Percentiles rank a stretch among this genome's conserved stretches.
Conservation (phyloP, 176 grass and related monocot species). For the Sorghum bicolor region Sorghum_bicolor_NCBIv3 NC_012873.2:1653501-1654000, state of each 20-base stretch:
- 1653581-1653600: not conserved
- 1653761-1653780: conserved; percentile 91
- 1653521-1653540: not conserved
- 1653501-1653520: not conserved
- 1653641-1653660: not conserved
- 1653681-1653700: not conserved
- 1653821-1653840: conserved; percentile 84
- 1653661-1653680: not conserved
- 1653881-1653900: not conserved
- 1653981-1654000: not conserved
- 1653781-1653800: conserved; percentile 72
- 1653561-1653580: not conserved
- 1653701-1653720: not conserved
- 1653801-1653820: conserved; percentile 78
- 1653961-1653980: not conserved
- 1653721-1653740: not conserved
- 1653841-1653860: conserved; percentile 79
- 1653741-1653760: conserved; percentile 44
- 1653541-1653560: not conserved
- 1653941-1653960: not conserved
- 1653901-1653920: not conserved
- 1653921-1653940: not conserved
- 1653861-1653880: not conserved
- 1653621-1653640: not conserved
- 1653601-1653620: not conserved